These are phyloP conservation scores for Umbelopsis sp. DNA, from an alignment of 192 early-diverging fungal genomes.

Conservation along the genomic window DNA sequence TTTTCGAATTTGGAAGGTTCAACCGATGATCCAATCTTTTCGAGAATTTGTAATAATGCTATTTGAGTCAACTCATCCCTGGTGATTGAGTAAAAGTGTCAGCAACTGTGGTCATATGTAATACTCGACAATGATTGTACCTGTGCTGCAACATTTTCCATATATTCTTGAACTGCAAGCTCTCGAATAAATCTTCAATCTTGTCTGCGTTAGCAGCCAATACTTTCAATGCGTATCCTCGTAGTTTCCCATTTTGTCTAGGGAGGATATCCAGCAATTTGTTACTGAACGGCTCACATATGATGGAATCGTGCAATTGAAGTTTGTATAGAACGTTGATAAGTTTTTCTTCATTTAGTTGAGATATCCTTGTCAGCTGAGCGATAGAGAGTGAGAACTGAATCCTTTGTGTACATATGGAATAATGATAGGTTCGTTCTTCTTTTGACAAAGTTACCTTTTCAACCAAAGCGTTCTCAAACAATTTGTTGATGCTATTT, in stretches of 20 bases:
- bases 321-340: constrained; percentile 48
- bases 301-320: constrained; percentile 40
- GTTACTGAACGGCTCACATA: constrained; percentile 40
- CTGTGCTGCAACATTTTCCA: constrained; percentile 51
- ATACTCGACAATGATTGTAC: constrained; percentile 17
- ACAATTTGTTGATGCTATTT: constrained; percentile 20
- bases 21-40: constrained; percentile 46
- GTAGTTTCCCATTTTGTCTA: constrained; percentile 44
- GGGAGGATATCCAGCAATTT: constrained; percentile 57
- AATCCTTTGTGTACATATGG: background rate
- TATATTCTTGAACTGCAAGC: constrained; percentile 55
- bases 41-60: constrained; percentile 56
- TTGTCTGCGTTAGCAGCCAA: constrained; percentile 52
- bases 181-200: constrained; percentile 55
- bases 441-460: background rate
- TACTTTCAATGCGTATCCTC: constrained; percentile 56
- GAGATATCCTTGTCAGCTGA: background rate
- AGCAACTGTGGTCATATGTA: background rate
- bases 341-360: constrained; percentile 27
- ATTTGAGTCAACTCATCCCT: constrained; percentile 63
- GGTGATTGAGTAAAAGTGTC: background rate
- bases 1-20: constrained; percentile 45
- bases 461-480: constrained; percentile 1
- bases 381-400: background rate
- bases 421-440: background rate